Evolutionary conservation across 2,329 filamentous ascomycete species (phyloP), one percentile per base, ranked within the genome.

Genomic region (Westerdykella sp.): DNA sequence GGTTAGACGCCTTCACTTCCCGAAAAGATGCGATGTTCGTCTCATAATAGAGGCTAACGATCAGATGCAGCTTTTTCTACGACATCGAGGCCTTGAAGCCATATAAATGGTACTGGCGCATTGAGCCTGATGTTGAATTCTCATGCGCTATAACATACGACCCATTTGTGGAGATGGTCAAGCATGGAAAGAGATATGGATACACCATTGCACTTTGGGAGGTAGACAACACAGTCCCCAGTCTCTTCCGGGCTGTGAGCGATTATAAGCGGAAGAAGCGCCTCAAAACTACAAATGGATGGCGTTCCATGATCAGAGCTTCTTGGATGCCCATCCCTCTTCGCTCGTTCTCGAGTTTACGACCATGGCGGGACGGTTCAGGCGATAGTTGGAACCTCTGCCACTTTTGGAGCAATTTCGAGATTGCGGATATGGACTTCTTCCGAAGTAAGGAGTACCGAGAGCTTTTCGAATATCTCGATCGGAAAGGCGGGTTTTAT

Each of bases 401-500:
- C 67, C 91, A 97, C 68, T 96, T 96, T 73, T 97, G 91, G 91
- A 90, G 82, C 58, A 97, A 97, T 68, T 97, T 97, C 56, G 91
- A 97, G 69, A 91, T 97, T 58, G 90, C 79, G 35, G 87, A 95
- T 66, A 80, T 97, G 79, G 79, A 80, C 48, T 95, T 96, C 68
- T 97, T 88, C 83, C 76, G 91, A 39, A 85, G 87, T 57, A 78
- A 87, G 63, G 77, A 80, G 28, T 96, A 97, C 64, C 85, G 94
- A 62, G 87, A 91, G 49, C 95, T 95, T 66, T 97, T 97, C 63
- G 82, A 91, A 61, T 87, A 95, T 65, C 76, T 97, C 21, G 90
- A 96, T 67, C 72, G 78, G 54, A 87, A 93, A 43, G 90, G 90
- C 48, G 90, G 90, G 47, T 95, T 96, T 77, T 95, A 94, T 75